Conservation (phyloP, 2,329 filamentous ascomycete species). For the Colletotrichum gigasporum region DNA sequence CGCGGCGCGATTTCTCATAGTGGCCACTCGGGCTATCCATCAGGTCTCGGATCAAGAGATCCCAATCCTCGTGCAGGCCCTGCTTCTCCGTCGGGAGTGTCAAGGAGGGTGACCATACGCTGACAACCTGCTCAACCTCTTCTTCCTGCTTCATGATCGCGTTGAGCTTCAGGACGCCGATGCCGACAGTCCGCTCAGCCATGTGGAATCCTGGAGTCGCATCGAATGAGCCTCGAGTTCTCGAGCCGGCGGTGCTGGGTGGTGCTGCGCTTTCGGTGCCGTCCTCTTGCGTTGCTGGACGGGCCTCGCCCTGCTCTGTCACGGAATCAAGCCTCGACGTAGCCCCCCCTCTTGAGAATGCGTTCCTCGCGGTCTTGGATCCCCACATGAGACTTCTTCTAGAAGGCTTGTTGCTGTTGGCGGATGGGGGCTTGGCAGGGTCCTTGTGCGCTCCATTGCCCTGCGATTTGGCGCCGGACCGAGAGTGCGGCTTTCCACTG, state of each 20-base stretch:
- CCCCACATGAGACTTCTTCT: slow-evolving; percentile 72
- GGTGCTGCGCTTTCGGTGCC: slow-evolving; percentile 54
- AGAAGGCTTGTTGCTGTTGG: slow-evolving; percentile 55
- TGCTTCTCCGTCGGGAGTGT: slow-evolving; percentile 64
- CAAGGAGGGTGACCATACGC: slow-evolving; percentile 76
- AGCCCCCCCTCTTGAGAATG: slow-evolving; percentile 61
- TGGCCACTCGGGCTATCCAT: slow-evolving; percentile 77
- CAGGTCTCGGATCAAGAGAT: slow-evolving; percentile 77
- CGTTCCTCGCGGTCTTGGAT: slow-evolving; percentile 59
- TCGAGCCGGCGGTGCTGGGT: slow-evolving; percentile 67
- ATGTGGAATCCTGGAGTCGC: slow-evolving; percentile 49
- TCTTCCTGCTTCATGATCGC: slow-evolving; percentile 75
- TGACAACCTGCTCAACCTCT: slow-evolving; percentile 79
- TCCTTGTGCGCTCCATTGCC: slow-evolving; percentile 49
- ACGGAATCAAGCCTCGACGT: slow-evolving; percentile 64
- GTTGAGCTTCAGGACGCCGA: slow-evolving; percentile 82
- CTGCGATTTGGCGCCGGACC: slow-evolving; percentile 58
- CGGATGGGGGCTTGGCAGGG: slow-evolving; percentile 50
- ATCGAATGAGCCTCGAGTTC: slow-evolving; percentile 41
- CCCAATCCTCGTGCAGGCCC: slow-evolving; percentile 72
- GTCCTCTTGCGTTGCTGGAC: slow-evolving; percentile 50
- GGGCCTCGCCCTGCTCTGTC: slow-evolving; percentile 52
- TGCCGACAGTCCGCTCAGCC: slow-evolving; percentile 76
- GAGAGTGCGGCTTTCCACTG: slow-evolving; percentile 57
- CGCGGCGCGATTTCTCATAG: slow-evolving; percentile 76